Evolutionary conservation across 371 early-diverging fungal species (phyloP).

Genomic region (Lichtheimia ramosa): DNA sequence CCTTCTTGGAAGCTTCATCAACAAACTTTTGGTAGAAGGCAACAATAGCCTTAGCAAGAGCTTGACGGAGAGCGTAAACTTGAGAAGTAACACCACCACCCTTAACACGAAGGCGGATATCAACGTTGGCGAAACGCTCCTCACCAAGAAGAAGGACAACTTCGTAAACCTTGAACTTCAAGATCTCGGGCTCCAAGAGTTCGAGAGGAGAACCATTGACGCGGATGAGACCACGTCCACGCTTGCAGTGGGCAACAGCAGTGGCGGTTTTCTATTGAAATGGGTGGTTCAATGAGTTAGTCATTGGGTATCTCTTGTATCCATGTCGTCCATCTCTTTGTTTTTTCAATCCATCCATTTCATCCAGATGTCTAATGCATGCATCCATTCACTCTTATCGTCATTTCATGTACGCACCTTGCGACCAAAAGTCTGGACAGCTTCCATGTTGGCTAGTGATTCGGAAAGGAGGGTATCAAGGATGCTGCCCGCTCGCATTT

Average conservation of each 20-base stretch:
- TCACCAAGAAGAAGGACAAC: constrained; percentile 96
- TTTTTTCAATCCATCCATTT: background rate
- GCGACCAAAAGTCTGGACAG: constrained; percentile 60
- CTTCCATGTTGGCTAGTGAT: constrained; percentile 45
- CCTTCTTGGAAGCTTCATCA: constrained; percentile 99
- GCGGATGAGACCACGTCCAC: constrained; percentile 95
- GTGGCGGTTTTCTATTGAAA: constrained; percentile 96
- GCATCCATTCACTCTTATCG: constrained; percentile 9
- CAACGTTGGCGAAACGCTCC: constrained; percentile 94
- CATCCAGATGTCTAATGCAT: constrained; percentile 1
- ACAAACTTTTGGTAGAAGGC: constrained; percentile 99
- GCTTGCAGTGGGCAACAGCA: constrained; percentile 98
- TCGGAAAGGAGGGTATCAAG: constrained; percentile 1
- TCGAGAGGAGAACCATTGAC: constrained; percentile 98
- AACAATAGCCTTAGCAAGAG: constrained; percentile 98
- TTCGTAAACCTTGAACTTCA: constrained; percentile 98
- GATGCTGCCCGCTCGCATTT: background rate
- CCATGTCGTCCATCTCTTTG: too few relatives aligned
- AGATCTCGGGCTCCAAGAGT: constrained; percentile 95
- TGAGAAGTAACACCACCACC: constrained; percentile 99
- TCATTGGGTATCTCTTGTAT: too few relatives aligned
- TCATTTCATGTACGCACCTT: constrained; percentile 37
- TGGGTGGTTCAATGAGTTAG: background rate
- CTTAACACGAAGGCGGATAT: constrained; percentile 96
- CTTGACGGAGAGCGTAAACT: constrained; percentile 99